A percentile compares a stretch with the other conserved stretches of the same genome.
These are phyloP conservation scores for Heracleum sosnowskyi DNA, from an alignment of 129 eudicot species.

Conservation along the genomic window DNA sequence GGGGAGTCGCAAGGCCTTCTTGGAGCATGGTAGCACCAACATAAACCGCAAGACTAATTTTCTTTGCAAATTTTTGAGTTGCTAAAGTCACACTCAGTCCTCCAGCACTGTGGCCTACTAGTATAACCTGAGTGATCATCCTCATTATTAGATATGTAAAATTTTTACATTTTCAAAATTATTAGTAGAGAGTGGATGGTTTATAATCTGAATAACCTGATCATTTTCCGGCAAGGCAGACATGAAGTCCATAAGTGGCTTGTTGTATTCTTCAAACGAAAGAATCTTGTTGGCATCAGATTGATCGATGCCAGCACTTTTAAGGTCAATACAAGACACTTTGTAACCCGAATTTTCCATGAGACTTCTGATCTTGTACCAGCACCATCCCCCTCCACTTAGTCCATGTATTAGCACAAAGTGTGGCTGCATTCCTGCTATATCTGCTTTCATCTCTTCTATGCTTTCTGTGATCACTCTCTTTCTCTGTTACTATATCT, in stretches of 20 bases:
- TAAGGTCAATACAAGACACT: constrained; percentile 57
- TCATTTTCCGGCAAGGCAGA: constrained; percentile 37
- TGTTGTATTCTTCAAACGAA: constrained; percentile 47
- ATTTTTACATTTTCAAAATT: too few relatives aligned
- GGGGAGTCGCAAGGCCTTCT: constrained; percentile 34
- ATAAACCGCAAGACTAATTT: constrained; percentile 53
- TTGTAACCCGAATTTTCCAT: constrained; percentile 54
- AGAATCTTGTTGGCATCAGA: constrained; percentile 44
- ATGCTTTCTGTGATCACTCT: neutral
- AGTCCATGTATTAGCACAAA: constrained; percentile 68
- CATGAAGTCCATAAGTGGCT: constrained; percentile 57
- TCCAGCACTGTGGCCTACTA: constrained; percentile 91
- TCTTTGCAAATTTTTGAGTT: constrained; percentile 36
- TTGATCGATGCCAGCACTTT: constrained; percentile 43
- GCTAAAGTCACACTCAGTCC: constrained; percentile 74
- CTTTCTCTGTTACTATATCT: neutral
- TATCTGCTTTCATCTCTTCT: neutral
- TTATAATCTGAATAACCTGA: constrained; percentile 18
- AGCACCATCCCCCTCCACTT: constrained; percentile 67
- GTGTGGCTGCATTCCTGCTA: constrained; percentile 25
- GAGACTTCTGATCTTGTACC: constrained; percentile 59
- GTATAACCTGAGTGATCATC: constrained; percentile 40
- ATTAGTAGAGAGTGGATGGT: neutral
- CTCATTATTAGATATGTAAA: neutral
- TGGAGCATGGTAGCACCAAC: constrained; percentile 80